Conservation (phyloP, 2,329 filamentous ascomycete genomes). For the Sporothrix inflata region DNA sequence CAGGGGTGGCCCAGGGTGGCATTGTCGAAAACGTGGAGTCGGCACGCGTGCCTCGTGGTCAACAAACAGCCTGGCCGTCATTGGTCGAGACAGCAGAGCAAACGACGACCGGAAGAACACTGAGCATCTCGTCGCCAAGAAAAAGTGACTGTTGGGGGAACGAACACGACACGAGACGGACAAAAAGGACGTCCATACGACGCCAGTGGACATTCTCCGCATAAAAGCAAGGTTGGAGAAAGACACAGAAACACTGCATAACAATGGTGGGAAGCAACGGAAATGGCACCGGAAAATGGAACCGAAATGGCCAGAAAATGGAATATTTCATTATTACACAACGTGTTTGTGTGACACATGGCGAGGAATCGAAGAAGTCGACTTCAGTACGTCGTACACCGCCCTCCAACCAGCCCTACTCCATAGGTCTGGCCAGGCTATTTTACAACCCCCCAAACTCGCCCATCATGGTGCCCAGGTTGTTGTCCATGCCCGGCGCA, state of each 20-base stretch:
- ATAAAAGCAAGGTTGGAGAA: not conserved
- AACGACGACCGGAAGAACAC: not conserved
- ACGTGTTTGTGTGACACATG: not conserved
- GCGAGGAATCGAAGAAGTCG: not conserved
- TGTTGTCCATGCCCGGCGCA: conserved; percentile 51
- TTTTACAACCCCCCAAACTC: conserved; percentile 40
- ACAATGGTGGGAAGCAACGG: not conserved
- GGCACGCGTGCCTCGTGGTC: not conserved
- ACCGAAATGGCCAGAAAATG: not conserved
- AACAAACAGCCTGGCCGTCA: not conserved
- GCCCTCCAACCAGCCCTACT: not conserved
- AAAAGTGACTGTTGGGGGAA: no score
- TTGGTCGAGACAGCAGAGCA: not conserved
- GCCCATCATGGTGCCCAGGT: conserved; percentile 39
- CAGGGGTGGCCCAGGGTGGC: conserved; percentile 9
- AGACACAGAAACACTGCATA: not conserved
- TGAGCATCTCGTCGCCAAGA: not conserved
- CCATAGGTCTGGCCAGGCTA: no score
- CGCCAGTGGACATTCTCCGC: not conserved
- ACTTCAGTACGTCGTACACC: not conserved
- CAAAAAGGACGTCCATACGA: not conserved
- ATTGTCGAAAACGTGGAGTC: not conserved
- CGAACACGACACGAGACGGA: no score
- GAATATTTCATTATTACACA: not conserved
- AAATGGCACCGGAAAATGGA: not conserved